Evolutionary conservation across 768 basidiomycete species (phyloP), one percentile per base, ranked within the genome.

Genomic region (Tulasnella sp.): DNA sequence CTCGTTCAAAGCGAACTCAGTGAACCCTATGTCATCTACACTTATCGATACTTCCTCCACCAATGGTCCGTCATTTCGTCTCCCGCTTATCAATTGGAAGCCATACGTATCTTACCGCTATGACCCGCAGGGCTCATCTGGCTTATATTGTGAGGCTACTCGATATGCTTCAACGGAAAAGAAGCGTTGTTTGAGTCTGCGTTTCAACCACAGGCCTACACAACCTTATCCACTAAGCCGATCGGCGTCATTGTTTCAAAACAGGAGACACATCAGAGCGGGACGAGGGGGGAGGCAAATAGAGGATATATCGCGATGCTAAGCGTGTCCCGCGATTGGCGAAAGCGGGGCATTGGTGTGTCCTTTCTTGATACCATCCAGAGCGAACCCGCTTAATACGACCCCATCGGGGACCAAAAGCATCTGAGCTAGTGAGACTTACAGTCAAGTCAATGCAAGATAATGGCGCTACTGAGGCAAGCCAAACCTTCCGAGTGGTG

Each of bases 271-370:
- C 96, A 98, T 73, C 76, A 76, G 57, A 79, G 84, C 62, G 72
- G 74, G 41, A 38, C 34, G 15, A 38, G 34, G 34, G 34, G 34
- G 15, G 34, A 38, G 15, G 74, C 80, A 9, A 89, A 92, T 68
- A 73, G 96, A 68, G 96, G 96, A 12, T 99, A 99, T 69, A 94
- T 99, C 60, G 96, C 93, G 38, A 98, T 98, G 96, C 80, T 98
- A 57, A 91, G 89, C 67, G 92, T 97, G 27, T 78, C 80, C 70
- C 84, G 83, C 70, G 71, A 75, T 41, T 96, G 83, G 80, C 77
- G 94, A 38, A 87, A 94, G 71, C 82, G 84, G 54, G 94, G 96
- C 31, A 91, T 98, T 69, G 91, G 92, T 92, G 70, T 69, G 86
- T 78, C 59, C 17, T 8, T 19, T 46, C 22, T 25, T 17, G n/a